Base-by-base conservation (phyloP, 192 early-diverging fungal species). In the Coemansia sp. region DNA sequence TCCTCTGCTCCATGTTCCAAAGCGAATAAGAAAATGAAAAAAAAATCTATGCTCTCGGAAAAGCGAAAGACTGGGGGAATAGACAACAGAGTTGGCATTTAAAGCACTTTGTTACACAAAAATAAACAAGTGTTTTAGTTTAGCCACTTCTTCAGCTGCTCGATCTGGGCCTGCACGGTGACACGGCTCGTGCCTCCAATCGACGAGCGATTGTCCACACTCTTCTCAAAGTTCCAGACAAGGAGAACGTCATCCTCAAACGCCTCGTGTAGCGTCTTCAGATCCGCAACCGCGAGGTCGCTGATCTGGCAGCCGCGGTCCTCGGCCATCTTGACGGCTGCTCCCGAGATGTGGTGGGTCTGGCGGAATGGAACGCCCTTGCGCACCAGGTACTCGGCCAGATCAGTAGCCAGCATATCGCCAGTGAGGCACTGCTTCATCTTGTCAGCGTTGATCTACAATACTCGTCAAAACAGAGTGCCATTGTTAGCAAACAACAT, bases 321-420 rank as follows among this genome's bases (percentile, higher is more conserved):
- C 77, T 99, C 97, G 33, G 93, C 97, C 77, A 97, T 71, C 54
- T 86, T 85, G 53, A 99, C 95, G 21, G 97, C 97, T 6, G 87
- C 89, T 15, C 97, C 97, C 44, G 97, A 92, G 62, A 99, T 93
- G 77, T 99, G 95, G 76, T 99, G 97, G 2, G 97, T 99, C 69
- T 95, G 91, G 68, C 97, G 91, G 91, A 99, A 99, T 8, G 97
- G 97, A 48, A 98, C 89, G 27, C 93, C 92, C 82, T 97, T 97
- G 55, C 97, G 90, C 48, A 99, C 97, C 21, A 99, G 82, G 69
- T 99, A 99, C 74, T 99, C 97, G 41, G 97, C 97, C 11, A 99
- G 76, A 76, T 99, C 97, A 0, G 97, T 99, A 2, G 97, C 97
- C 56, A 99, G 85, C 95, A 99, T 96, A 68, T 97, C 95, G 14